phyloP scores from a whole-genome alignment of 129 eudicot genomes.

The Apium graveolens region DNA sequence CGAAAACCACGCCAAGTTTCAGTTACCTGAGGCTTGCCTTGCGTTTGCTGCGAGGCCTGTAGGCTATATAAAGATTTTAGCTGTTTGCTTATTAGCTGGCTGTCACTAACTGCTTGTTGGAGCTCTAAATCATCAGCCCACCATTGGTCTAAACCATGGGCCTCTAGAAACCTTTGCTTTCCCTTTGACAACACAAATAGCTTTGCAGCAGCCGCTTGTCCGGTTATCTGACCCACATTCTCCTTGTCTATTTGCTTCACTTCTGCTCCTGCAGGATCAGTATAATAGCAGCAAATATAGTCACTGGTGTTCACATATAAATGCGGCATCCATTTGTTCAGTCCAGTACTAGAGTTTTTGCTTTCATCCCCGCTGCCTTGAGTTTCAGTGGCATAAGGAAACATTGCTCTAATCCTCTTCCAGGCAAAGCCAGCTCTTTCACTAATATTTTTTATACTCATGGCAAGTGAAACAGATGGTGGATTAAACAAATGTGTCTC shows the following conservation, averaged over 20 bases:
- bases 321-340: slow-evolving; percentile 81
- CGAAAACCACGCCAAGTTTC: neutral
- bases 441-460: slow-evolving; percentile 60
- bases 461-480: slow-evolving; percentile 81
- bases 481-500: slow-evolving; percentile 97
- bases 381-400: slow-evolving; percentile 34
- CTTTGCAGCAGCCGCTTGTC: slow-evolving; percentile 42
- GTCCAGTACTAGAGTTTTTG: slow-evolving; percentile 13
- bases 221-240: slow-evolving; percentile 42
- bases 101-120: slow-evolving; percentile 61
- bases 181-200: slow-evolving; percentile 85
- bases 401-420: slow-evolving; percentile 63
- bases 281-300: slow-evolving; percentile 80
- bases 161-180: slow-evolving; percentile 87
- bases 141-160: slow-evolving; percentile 97
- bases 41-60: slow-evolving; percentile 37
- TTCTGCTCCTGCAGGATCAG: slow-evolving; percentile 40
- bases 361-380: slow-evolving; percentile 7
- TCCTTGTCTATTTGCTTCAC: slow-evolving; percentile 41
- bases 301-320: slow-evolving; percentile 89
- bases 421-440: slow-evolving; percentile 72
- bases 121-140: slow-evolving; percentile 96
- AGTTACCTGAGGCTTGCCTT: slow-evolving; percentile 14
- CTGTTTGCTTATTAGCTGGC: slow-evolving; percentile 77
- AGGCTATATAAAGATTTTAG: slow-evolving; percentile 64